These are phyloP conservation scores for Lipomyces mesembrius DNA, from an alignment of 805 yeast species.

Conservation along the genomic window DNA sequence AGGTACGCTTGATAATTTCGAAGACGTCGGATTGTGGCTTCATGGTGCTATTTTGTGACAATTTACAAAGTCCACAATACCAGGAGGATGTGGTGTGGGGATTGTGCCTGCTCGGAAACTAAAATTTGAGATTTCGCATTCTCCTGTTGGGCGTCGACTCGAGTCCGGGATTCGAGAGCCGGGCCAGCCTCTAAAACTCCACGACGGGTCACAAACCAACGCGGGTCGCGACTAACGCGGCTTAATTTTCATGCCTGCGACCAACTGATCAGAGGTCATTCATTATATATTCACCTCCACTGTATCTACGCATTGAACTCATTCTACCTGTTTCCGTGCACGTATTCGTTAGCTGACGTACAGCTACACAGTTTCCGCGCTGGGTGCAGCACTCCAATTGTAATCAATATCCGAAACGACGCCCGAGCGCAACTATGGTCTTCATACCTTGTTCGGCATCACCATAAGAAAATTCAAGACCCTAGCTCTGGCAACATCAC, in stretches of 20 bases:
- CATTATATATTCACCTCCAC: background rate
- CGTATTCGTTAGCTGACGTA: background rate
- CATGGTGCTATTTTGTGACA: slow-evolving; percentile 19
- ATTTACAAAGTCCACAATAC: background rate
- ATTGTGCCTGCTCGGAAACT: too few species aligned
- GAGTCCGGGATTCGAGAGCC: too few species aligned
- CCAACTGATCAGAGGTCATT: background rate
- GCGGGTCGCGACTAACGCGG: background rate
- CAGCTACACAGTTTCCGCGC: background rate
- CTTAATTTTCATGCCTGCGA: background rate
- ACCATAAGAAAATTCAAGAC: background rate
- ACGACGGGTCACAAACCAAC: too few species aligned
- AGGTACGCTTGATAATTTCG: slow-evolving; percentile 65
- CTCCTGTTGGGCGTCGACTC: too few species aligned
- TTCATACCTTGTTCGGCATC: background rate
- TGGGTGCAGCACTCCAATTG: background rate
- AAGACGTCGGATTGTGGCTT: slow-evolving; percentile 62
- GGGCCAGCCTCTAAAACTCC: too few species aligned
- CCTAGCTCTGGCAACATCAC: background rate
- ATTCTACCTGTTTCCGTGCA: background rate
- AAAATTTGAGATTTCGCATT: too few species aligned
- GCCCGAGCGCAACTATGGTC: background rate
- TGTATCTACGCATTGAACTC: background rate
- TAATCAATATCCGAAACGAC: background rate
- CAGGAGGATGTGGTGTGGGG: background rate